phyloP scores from a whole-genome alignment of 2,329 filamentous ascomycete species.

The Fusarium concolor region DNA sequence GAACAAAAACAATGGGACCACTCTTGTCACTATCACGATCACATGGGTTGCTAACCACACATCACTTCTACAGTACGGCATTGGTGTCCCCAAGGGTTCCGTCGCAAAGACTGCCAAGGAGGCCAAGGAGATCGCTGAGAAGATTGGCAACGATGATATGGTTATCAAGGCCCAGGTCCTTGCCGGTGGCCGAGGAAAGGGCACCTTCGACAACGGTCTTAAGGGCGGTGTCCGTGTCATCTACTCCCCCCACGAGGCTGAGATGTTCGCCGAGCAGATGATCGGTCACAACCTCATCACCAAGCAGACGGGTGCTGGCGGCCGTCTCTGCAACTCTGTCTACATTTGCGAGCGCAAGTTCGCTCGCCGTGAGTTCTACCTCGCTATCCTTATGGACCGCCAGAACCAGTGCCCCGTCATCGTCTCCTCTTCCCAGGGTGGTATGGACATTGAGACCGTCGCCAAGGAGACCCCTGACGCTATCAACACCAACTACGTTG shows the following conservation, averaged over 20 bases:
- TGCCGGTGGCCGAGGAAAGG: conserved; percentile 97
- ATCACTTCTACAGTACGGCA: conserved; percentile 77
- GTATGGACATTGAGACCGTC: conserved; percentile 99
- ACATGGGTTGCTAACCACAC: conserved; percentile 33
- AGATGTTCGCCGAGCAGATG: conserved; percentile 99
- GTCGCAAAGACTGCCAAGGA: conserved; percentile 86
- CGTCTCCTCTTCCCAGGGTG: conserved; percentile 96
- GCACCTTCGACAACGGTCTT: conserved; percentile 96
- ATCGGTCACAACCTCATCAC: conserved; percentile 99
- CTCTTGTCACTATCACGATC: conserved; percentile 10
- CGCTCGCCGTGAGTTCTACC: conserved; percentile 98
- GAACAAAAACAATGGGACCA: conserved; percentile 24
- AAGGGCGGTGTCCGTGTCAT: conserved; percentile 99
- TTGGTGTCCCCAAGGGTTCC: conserved; percentile 90
- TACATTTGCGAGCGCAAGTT: conserved; percentile 99
- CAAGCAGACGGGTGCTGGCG: conserved; percentile 96
- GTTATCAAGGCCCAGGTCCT: conserved; percentile 99
- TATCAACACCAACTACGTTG: conserved; percentile 91
- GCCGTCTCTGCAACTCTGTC: conserved; percentile 95
- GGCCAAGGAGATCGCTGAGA: conserved; percentile 90
- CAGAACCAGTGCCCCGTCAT: conserved; percentile 91
- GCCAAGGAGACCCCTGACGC: conserved; percentile 98
- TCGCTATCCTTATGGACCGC: conserved; percentile 98
- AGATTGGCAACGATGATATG: conserved; percentile 94
- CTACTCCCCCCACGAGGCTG: conserved; percentile 95